Conservation (phyloP, 2,329 filamentous ascomycete species). For the Colletotrichum graminicola region DNA sequence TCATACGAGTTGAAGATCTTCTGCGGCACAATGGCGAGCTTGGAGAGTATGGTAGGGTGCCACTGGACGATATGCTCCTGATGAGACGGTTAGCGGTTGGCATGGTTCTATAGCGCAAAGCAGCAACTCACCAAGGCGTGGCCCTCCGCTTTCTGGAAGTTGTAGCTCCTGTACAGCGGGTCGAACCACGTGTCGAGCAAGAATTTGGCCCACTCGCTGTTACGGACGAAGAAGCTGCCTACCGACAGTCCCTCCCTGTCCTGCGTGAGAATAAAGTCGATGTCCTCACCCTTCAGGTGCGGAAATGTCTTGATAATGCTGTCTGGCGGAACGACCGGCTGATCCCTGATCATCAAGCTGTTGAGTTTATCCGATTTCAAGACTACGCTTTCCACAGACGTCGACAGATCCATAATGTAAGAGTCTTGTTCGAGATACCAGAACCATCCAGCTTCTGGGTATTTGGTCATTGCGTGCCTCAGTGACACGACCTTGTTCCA, state of each 20-base stretch:
- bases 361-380: slow-evolving; percentile 77
- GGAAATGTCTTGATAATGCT: slow-evolving; percentile 96
- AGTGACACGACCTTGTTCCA: slow-evolving; percentile 88
- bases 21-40: slow-evolving; percentile 90
- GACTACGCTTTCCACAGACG: slow-evolving; percentile 78
- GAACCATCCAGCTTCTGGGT: slow-evolving; percentile 82
- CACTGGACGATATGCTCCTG: slow-evolving; percentile 93
- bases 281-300: slow-evolving; percentile 80
- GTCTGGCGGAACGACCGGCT: slow-evolving; percentile 91
- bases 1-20: slow-evolving; percentile 85
- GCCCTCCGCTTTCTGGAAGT: slow-evolving; percentile 93
- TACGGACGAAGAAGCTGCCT: slow-evolving; percentile 82
- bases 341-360: slow-evolving; percentile 84
- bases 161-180: slow-evolving; percentile 92
- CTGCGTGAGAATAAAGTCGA: slow-evolving; percentile 87
- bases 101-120: background rate
- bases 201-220: slow-evolving; percentile 91
- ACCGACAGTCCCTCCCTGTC: slow-evolving; percentile 83
- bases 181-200: slow-evolving; percentile 97
- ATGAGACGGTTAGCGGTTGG: slow-evolving; percentile 7
- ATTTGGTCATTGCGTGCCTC: slow-evolving; percentile 86
- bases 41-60: slow-evolving; percentile 95
- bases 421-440: slow-evolving; percentile 90
- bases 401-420: slow-evolving; percentile 86
- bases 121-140: slow-evolving; percentile 81